Evolutionary conservation across 2,329 filamentous ascomycete species (phyloP).

Genomic region (Lizonia empirigonia): DNA sequence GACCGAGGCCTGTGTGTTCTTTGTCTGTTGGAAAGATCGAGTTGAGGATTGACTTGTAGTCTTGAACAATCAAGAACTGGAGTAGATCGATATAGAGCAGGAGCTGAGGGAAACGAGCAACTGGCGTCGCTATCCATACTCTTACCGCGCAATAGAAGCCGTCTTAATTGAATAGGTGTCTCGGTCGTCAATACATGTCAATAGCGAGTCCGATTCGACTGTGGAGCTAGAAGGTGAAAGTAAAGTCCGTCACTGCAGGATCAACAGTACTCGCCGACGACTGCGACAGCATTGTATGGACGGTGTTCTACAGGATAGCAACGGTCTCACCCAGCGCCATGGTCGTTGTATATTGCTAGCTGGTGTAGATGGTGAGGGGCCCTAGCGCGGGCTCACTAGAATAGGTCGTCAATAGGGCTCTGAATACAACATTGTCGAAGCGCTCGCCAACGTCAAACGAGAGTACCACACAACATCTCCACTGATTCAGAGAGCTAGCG

Average conservation of each 20-base stretch:
- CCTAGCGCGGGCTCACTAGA: conserved; percentile 1
- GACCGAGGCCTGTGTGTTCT: background rate
- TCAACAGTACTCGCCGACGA: conserved; percentile 5
- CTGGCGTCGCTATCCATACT: background rate
- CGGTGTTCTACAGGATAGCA: background rate
- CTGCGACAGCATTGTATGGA: conserved; percentile 8
- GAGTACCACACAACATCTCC: background rate
- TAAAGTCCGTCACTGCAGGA: conserved; percentile 2
- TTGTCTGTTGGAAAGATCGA: background rate
- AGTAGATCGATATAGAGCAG: background rate
- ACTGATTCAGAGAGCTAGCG: background rate
- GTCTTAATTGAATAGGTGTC: conserved; percentile 20
- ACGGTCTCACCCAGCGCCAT: conserved; percentile 5
- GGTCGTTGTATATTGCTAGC: background rate
- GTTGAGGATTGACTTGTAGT: background rate
- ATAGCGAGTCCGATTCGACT: conserved; percentile 25
- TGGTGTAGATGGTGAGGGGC: background rate
- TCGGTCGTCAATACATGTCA: conserved; percentile 32
- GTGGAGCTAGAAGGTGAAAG: conserved; percentile 23
- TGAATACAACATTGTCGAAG: conserved; percentile 8
- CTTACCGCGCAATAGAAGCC: background rate
- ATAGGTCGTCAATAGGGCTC: conserved; percentile 9
- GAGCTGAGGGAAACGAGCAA: background rate
- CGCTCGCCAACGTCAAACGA: background rate
- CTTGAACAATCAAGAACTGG: background rate